Evolutionary conservation across 306 rosid genomes (phyloP).

Genomic region (Boehmeria nivea): DNA sequence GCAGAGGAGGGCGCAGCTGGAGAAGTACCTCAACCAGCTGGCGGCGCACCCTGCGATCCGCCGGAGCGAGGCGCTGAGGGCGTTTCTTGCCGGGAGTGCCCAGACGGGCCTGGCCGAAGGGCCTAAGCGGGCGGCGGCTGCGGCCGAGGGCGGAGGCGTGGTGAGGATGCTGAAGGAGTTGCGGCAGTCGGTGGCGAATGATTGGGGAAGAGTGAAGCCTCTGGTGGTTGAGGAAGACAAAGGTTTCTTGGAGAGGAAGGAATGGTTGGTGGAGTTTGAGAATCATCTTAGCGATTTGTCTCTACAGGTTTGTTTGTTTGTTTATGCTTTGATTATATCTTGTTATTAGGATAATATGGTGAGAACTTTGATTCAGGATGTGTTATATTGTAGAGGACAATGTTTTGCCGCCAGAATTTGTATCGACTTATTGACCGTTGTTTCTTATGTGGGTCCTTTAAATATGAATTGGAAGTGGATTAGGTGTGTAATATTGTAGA

Average conservation of each 20-base stretch:
- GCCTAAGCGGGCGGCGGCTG: constrained; percentile 3
- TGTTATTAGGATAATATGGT: no score
- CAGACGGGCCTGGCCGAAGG: constrained; percentile 24
- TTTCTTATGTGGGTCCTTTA: no score
- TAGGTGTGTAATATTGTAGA: no score
- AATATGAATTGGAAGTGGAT: no score
- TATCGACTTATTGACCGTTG: no score
- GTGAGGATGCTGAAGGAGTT: constrained; percentile 54
- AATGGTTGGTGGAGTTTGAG: constrained; percentile 62
- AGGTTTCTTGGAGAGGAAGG: constrained; percentile 73
- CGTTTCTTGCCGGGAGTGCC: constrained; percentile 25
- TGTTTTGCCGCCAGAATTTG: no score
- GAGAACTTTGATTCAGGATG: no score
- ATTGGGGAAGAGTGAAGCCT: constrained; percentile 78
- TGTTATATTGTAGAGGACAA: no score
- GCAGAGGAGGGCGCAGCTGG: constrained; percentile 36
- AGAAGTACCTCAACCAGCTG: constrained; percentile 35
- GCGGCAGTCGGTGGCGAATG: constrained; percentile 70
- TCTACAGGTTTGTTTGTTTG: constrained; percentile 51
- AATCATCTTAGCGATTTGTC: constrained; percentile 63
- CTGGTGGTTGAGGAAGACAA: constrained; percentile 79
- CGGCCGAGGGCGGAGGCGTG: constrained; percentile 26
- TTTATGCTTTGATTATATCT: no score
- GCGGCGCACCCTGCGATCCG: constrained; percentile 35
- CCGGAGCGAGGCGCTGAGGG: constrained; percentile 33